Base-by-base conservation (phyloP, 768 basidiomycete genomes). In the Cystofilobasidium ferigula region DNA sequence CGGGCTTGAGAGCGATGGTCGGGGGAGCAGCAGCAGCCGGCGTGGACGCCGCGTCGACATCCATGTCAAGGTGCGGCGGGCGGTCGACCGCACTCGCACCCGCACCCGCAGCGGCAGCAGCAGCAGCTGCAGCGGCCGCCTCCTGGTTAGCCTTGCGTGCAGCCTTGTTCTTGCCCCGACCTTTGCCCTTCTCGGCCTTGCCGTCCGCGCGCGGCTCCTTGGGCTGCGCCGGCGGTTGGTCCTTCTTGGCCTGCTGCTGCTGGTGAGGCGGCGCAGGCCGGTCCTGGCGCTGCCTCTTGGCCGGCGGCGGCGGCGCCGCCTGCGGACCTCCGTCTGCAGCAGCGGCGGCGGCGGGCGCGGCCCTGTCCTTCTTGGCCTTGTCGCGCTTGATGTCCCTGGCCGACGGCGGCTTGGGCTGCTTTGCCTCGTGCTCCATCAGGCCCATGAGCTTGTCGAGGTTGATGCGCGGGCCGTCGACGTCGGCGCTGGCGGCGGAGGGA, bases 361-460 rank as follows among this genome's bases (percentile, higher is more conserved):
- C 47, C 48, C 56, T 54, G 24, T 51, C 48, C 53, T 63, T 63
- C 62, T 63, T 63, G 28, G 24, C 28, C 14, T 38, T 36, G 8
- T 35, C 35, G 51, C 56, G 54, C 62, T 64, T 64, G 14, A 26
- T 24, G n/a, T 38, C 22, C 24, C 36, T 62, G 22, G 18, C 51
- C 47, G 28, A 56, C 53, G 18, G 64, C 59, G 28, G 14, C 54
- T 34, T 67, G 32, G 64, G 48, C 5, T 36, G 45, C 18, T 47
- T 22, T 18, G 59, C 64, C n/a, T 60, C 60, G 36, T 54, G 38
- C 36, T 67, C 64, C 64, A 67, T 67, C 18, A 45, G 51, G 34
- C 57, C 60, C 64, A 67, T 67, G 20, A 67, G 59, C 59, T 67
- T 67, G 38, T 67, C 64, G 40, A 67, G 64, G 64, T 67, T 67